phyloP scores from a whole-genome alignment of 2,329 filamentous ascomycete genomes.

The Dactylellina drechsleri region DNA sequence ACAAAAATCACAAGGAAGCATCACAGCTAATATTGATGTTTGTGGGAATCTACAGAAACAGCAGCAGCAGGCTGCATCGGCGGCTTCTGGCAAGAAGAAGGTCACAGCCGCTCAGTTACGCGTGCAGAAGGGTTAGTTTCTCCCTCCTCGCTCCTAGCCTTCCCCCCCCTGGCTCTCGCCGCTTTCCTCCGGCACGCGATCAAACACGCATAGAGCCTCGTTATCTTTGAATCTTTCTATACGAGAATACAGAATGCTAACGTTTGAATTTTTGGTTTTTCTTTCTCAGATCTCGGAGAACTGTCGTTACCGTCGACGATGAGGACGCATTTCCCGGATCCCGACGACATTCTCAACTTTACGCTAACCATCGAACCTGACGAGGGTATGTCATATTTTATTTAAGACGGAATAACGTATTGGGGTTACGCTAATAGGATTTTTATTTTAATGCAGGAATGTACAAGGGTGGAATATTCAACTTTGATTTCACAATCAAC shows the following conservation, averaged over 20 bases:
- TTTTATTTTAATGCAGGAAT: slow-evolving; percentile 64
- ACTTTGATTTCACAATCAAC: slow-evolving; percentile 90
- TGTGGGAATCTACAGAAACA: slow-evolving; percentile 75
- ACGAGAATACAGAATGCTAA: neutral
- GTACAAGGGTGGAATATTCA: slow-evolving; percentile 88
- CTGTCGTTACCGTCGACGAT: slow-evolving; percentile 81
- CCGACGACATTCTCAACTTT: slow-evolving; percentile 87
- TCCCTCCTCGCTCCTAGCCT: neutral
- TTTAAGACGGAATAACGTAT: neutral
- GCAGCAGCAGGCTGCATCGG: slow-evolving; percentile 93
- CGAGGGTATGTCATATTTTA: slow-evolving; percentile 70
- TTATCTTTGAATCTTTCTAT: neutral
- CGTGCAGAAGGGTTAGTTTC: slow-evolving; percentile 84
- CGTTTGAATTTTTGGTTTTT: neutral
- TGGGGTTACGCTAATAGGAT: neutral
- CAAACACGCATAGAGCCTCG: slow-evolving; percentile 1
- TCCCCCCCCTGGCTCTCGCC: slow-evolving; percentile 13
- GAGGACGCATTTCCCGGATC: slow-evolving; percentile 81
- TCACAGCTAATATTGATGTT: slow-evolving; percentile 31
- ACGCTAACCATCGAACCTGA: slow-evolving; percentile 82
- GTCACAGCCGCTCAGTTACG: slow-evolving; percentile 94
- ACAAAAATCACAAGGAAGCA: no score
- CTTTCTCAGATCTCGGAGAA: slow-evolving; percentile 63
- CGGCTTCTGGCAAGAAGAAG: slow-evolving; percentile 93
- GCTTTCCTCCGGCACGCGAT: slow-evolving; percentile 15